A percentile compares a stretch with the other conserved stretches of the same genome.
Conservation (phyloP, 345 rosid species). For the Clarkia xantiana region DNA sequence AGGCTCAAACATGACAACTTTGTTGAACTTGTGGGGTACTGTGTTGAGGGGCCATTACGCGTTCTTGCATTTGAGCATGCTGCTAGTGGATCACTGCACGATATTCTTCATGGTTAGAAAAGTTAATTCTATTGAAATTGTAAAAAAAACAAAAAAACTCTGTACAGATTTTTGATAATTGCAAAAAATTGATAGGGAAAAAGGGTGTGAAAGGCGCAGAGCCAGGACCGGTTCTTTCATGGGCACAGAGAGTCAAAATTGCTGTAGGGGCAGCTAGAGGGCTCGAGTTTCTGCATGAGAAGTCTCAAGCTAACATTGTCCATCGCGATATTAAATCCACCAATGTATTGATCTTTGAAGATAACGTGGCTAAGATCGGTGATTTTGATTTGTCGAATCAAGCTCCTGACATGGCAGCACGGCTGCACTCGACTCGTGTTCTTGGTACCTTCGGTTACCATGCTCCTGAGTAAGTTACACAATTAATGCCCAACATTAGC, state of each 20-base stretch:
- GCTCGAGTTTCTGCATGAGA: constrained; percentile 9
- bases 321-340: constrained; percentile 8
- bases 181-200: constrained; percentile 3
- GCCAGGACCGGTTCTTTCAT: constrained; percentile 8
- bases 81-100: constrained; percentile 21
- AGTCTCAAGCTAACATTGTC: not conserved
- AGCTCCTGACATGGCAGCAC: constrained; percentile 6
- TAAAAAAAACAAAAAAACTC: not conserved
- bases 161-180: not conserved
- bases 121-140: no score
- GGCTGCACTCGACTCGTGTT: constrained; percentile 8
- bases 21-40: constrained; percentile 24
- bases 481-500: not conserved
- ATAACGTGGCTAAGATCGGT: constrained; percentile 3
- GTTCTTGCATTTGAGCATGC: constrained; percentile 23
- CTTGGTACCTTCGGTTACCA: constrained; percentile 13
- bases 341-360: constrained; percentile 5
- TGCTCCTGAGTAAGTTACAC: constrained; percentile 7
- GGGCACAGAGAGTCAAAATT: constrained; percentile 13
- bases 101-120: constrained; percentile 20
- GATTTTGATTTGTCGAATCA: constrained; percentile 10
- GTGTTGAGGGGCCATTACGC: constrained; percentile 17
- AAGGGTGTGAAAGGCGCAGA: constrained; percentile 6
- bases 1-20: constrained; percentile 27
- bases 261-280: constrained; percentile 9